Conservation (phyloP, 2,329 filamentous ascomycete species). For the Xylaria sp. region DNA sequence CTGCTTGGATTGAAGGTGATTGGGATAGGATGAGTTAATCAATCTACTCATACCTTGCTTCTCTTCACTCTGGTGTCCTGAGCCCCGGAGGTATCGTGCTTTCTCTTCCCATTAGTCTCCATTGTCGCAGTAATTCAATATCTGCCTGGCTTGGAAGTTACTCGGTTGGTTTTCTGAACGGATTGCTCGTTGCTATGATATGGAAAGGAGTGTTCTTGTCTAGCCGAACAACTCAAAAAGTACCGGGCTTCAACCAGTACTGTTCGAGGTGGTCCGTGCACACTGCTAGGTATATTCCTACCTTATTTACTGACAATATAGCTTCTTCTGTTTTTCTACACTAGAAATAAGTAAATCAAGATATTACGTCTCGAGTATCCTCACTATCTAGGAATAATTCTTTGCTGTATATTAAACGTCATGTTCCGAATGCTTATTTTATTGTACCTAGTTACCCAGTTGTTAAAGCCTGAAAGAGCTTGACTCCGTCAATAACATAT, state of each 20-base stretch:
- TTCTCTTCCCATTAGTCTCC: conserved; percentile 51
- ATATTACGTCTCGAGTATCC: too few relatives aligned
- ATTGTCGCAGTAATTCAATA: conserved; percentile 38
- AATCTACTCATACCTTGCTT: conserved; percentile 50
- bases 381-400: background rate
- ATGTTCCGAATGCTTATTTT: background rate
- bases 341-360: background rate
- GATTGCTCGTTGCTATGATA: background rate
- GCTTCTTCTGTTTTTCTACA: background rate
- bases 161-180: background rate
- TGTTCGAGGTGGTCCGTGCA: conserved; percentile 22
- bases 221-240: background rate
- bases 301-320: too few relatives aligned
- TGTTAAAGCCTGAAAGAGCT: background rate
- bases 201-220: background rate
- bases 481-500: background rate
- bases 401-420: background rate
- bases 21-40: background rate
- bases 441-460: background rate
- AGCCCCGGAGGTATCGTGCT: conserved; percentile 45
- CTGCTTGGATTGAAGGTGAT: background rate
- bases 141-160: background rate
- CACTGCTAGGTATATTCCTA: too few relatives aligned
- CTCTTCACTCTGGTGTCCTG: conserved; percentile 47
- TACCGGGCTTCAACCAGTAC: background rate